phyloP scores from a whole-genome alignment of 768 basidiomycete species.

The Clathrus columnatus region DNA sequence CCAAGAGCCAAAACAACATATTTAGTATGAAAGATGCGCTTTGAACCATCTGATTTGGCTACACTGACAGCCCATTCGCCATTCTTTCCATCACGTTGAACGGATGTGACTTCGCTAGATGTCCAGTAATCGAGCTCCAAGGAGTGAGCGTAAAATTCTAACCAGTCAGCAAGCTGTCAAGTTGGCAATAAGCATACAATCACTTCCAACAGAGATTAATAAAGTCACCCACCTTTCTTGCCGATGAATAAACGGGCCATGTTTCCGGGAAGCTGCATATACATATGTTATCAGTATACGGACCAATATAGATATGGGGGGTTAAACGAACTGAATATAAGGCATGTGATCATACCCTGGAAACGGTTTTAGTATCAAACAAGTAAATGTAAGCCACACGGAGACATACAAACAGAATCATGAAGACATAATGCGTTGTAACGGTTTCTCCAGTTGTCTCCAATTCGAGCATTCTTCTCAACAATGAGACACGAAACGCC shows the following conservation, averaged over 20 bases:
- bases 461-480: constrained; percentile 51
- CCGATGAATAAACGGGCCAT: constrained; percentile 53
- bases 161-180: constrained; percentile 52
- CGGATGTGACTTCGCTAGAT: constrained; percentile 13
- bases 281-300: background rate
- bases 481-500: constrained; percentile 44
- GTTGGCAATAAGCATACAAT: background rate
- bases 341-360: constrained; percentile 50
- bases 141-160: constrained; percentile 51
- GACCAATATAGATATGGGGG: background rate
- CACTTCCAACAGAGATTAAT: background rate
- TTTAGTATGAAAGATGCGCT: constrained; percentile 17
- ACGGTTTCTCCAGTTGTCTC: constrained; percentile 58
- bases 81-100: constrained; percentile 4
- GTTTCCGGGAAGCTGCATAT: constrained; percentile 42
- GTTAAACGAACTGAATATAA: constrained; percentile 42
- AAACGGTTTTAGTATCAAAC: background rate
- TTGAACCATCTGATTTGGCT: constrained; percentile 2
- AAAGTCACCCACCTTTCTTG: constrained; percentile 28
- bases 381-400: background rate
- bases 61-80: constrained; percentile 22
- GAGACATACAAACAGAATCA: constrained; percentile 52
- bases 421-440: constrained; percentile 63
- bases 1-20: constrained; percentile 55
- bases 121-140: constrained; percentile 62